A percentile compares a stretch with the other conserved stretches of the same genome.
phyloP scores from a whole-genome alignment of 345 rosid species.

The Sisymbrium altissimum region DNA sequence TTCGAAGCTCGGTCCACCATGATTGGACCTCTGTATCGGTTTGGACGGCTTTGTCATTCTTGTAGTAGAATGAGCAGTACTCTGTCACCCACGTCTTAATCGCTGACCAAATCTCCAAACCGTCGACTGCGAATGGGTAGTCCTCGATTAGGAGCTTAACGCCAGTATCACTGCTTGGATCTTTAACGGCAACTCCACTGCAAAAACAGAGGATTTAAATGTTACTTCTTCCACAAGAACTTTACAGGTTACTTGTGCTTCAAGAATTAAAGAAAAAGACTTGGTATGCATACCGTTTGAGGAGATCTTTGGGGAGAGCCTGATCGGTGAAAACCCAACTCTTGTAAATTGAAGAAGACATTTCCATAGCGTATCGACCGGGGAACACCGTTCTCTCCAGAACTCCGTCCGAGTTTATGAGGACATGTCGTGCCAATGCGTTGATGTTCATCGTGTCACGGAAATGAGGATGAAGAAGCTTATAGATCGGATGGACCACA shows the following conservation, averaged over 20 bases:
- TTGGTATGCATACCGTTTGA: conserved; percentile 53
- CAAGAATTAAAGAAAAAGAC: background rate
- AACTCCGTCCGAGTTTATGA: conserved; percentile 76
- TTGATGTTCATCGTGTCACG: conserved; percentile 91
- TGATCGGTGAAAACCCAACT: conserved; percentile 80
- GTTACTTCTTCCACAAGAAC: background rate
- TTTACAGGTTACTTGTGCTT: background rate
- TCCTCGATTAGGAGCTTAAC: conserved; percentile 79
- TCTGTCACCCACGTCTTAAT: conserved; percentile 78
- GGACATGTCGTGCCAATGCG: conserved; percentile 77
- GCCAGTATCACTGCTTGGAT: conserved; percentile 46
- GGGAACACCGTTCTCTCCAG: conserved; percentile 82
- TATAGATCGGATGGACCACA: conserved; percentile 78
- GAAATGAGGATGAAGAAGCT: conserved; percentile 87
- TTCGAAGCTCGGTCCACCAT: conserved; percentile 83
- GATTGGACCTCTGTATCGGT: conserved; percentile 69
- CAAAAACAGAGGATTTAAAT: background rate
- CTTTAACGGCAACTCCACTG: conserved; percentile 78
- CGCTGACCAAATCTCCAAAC: conserved; percentile 88
- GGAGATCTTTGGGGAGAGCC: conserved; percentile 73
- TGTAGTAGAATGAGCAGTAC: conserved; percentile 74
- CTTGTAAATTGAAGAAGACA: conserved; percentile 67
- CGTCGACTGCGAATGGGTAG: conserved; percentile 91
- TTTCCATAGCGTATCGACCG: conserved; percentile 67
- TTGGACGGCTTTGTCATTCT: conserved; percentile 50